These are phyloP conservation scores for Tausonia pullulans DNA, from an alignment of 1,284 basidiomycete species.

Conservation along the genomic window DNA sequence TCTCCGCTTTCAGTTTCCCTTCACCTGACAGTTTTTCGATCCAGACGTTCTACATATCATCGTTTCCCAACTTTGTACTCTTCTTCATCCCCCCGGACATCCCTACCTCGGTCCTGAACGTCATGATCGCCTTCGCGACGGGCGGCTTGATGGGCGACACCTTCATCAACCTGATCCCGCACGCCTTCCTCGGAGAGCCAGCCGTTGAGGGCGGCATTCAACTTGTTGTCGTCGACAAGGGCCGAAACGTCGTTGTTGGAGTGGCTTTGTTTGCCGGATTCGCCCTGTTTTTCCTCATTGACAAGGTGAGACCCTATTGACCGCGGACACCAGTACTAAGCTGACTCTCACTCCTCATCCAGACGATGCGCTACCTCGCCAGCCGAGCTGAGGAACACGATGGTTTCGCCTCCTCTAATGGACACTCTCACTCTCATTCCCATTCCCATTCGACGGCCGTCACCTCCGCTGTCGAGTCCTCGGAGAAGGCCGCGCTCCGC, in stretches of 20 bases:
- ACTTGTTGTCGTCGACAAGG: conserved; percentile 67
- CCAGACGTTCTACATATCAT: conserved; percentile 5
- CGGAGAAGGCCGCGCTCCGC: conserved; percentile 49
- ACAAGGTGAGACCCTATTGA: conserved; percentile 49
- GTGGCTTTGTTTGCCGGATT: conserved; percentile 72
- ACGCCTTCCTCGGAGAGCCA: conserved; percentile 77
- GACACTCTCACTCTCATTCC: conserved; percentile 44
- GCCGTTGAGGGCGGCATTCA: conserved; percentile 47
- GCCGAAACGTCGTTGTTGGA: conserved; percentile 78
- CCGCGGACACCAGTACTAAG: too few species aligned
- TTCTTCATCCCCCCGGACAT: conserved; percentile 79
- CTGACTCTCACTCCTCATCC: not conserved
- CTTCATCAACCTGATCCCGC: conserved; percentile 76
- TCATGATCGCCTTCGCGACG: conserved; percentile 57
- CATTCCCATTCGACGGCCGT: conserved; percentile 17
- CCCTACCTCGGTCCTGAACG: conserved; percentile 68
- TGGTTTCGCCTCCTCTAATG: conserved; percentile 3
- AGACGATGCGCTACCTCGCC: conserved; percentile 11
- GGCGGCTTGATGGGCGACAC: conserved; percentile 81
- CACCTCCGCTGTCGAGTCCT: conserved; percentile 40
- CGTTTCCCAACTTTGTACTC: conserved; percentile 77
- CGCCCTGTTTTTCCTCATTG: conserved; percentile 77
- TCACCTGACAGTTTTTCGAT: not conserved
- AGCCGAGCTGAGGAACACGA: conserved; percentile 15
- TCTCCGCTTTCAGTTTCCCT: not conserved